phyloP scores from a whole-genome alignment of 2,329 filamentous ascomycete genomes.

The Xylaria arbuscula region DNA sequence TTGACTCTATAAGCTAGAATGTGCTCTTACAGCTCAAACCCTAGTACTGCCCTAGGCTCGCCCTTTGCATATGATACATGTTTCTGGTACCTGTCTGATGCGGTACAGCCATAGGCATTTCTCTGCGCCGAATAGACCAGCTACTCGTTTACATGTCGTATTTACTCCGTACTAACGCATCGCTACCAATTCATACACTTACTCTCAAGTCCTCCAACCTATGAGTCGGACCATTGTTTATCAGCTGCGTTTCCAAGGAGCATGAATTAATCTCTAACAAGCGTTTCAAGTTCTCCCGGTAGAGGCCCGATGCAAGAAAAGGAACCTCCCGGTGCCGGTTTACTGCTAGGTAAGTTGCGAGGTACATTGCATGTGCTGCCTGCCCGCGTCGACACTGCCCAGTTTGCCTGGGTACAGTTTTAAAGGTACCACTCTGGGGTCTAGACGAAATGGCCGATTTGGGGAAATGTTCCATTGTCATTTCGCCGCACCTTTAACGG shows the following conservation, averaged over 20 bases:
- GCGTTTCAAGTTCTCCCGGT: too few species aligned
- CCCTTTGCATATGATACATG: too few species aligned
- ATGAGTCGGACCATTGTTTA: neutral
- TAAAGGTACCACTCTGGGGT: neutral
- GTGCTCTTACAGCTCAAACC: too few species aligned
- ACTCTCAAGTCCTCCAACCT: too few species aligned
- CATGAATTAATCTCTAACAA: neutral
- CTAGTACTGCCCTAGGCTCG: too few species aligned
- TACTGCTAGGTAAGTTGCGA: neutral
- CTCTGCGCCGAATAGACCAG: constrained; percentile 1
- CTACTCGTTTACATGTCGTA: neutral
- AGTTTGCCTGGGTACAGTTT: too few species aligned
- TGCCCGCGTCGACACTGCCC: too few species aligned
- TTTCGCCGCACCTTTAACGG: neutral
- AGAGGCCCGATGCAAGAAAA: neutral
- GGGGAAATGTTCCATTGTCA: neutral
- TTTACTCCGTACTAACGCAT: too few species aligned
- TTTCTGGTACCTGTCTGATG: too few species aligned
- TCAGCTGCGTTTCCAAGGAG: neutral
- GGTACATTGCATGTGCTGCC: neutral
- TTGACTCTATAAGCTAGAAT: too few species aligned
- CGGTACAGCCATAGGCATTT: neutral
- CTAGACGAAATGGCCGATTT: neutral
- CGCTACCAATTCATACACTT: too few species aligned
- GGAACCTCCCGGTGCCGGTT: neutral